phyloP scores from a whole-genome alignment of 352 stramenopile genomes.

The Plasmopara muralis region DNA sequence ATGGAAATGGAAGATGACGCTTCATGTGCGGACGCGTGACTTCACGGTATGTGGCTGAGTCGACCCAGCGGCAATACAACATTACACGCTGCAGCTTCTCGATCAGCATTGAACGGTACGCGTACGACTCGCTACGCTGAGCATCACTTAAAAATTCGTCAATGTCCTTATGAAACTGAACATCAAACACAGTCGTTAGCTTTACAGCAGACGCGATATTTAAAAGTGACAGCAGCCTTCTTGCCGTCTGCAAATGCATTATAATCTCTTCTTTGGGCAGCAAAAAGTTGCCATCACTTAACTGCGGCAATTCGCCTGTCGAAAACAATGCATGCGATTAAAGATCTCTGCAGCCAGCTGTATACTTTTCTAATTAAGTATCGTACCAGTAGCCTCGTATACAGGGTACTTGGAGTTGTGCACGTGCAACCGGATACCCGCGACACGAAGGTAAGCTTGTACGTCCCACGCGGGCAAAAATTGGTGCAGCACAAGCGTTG shows the following conservation, averaged over 20 bases:
- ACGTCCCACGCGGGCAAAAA: slow-evolving; percentile 82
- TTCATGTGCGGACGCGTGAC: slow-evolving; percentile 78
- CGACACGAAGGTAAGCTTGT: slow-evolving; percentile 78
- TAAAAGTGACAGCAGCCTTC: neutral
- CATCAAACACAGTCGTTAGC: neutral
- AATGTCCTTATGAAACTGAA: slow-evolving; percentile 77
- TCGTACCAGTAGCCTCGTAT: slow-evolving; percentile 68
- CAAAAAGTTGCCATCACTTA: slow-evolving; percentile 83
- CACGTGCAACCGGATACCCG: slow-evolving; percentile 66
- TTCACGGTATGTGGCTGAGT: slow-evolving; percentile 77
- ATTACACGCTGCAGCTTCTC: slow-evolving; percentile 80
- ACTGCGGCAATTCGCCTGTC: slow-evolving; percentile 69
- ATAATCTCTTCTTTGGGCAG: slow-evolving; percentile 80
- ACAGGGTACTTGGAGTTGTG: slow-evolving; percentile 80
- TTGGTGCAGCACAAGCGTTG: slow-evolving; percentile 68
- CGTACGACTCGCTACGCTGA: slow-evolving; percentile 77
- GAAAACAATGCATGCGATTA: neutral
- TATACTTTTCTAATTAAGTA: neutral
- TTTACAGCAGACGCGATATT: neutral
- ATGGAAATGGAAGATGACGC: slow-evolving; percentile 72
- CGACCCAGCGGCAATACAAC: slow-evolving; percentile 80
- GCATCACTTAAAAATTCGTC: slow-evolving; percentile 56
- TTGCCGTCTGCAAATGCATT: slow-evolving; percentile 79
- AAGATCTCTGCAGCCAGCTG: neutral
- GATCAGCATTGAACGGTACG: slow-evolving; percentile 73